Evolutionary conservation across 139 green algal genomes (phyloP).

Genomic region (Picochlorum sp.): DNA sequence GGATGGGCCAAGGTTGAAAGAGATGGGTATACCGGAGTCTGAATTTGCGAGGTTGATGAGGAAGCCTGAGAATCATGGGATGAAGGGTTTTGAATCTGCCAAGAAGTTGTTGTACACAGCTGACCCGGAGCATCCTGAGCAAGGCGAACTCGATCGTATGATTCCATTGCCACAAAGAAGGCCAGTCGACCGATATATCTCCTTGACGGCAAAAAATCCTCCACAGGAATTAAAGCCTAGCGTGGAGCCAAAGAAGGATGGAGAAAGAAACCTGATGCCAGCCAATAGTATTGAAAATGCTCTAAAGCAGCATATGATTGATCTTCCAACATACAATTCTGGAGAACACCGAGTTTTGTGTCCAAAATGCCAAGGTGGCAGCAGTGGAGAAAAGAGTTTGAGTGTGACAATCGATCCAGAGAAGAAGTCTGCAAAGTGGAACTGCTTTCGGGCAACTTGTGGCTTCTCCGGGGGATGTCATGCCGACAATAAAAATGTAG

Average conservation of each 20-base stretch:
- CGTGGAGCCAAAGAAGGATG: too few relatives aligned
- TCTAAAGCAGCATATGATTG: slow-evolving; percentile 25
- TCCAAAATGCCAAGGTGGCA: slow-evolving; percentile 40
- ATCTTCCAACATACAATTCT: slow-evolving; percentile 25
- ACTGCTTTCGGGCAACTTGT: slow-evolving; percentile 56
- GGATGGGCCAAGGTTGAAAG: neutral
- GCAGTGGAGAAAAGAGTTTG: slow-evolving; percentile 28
- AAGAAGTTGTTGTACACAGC: neutral
- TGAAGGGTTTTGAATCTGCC: neutral
- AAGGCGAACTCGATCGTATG: too few relatives aligned
- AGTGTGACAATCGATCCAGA: slow-evolving; percentile 35
- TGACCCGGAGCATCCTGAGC: neutral
- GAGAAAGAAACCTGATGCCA: neutral
- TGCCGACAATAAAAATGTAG: neutral
- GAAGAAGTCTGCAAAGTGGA: slow-evolving; percentile 36
- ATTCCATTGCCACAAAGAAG: too few relatives aligned
- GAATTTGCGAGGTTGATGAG: neutral
- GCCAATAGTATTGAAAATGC: slow-evolving; percentile 25
- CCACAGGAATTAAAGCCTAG: too few relatives aligned
- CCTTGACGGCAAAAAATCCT: too few relatives aligned
- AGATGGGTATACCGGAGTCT: neutral
- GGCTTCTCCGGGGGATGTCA: slow-evolving; percentile 34
- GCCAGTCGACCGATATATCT: too few relatives aligned
- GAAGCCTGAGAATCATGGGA: slow-evolving; percentile 3
- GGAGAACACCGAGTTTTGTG: slow-evolving; percentile 34